These are phyloP conservation scores for Colletotrichum sojae DNA, from an alignment of 2,329 filamentous ascomycete genomes.

Conservation along the genomic window DNA sequence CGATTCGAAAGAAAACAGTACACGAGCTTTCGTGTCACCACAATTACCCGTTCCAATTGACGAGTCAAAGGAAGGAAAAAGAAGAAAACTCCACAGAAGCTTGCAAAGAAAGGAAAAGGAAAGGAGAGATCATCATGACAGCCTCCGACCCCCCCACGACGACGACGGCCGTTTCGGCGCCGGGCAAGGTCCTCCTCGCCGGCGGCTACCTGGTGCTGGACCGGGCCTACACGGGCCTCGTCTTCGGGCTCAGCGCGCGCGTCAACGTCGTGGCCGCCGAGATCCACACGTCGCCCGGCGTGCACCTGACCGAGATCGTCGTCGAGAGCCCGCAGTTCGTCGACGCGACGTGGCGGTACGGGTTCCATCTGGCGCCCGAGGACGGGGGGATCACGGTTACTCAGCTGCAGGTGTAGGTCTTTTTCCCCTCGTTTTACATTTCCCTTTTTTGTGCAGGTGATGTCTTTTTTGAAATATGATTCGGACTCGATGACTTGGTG, in stretches of 20 bases:
- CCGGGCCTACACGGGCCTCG: slow-evolving; percentile 83
- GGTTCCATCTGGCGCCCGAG: slow-evolving; percentile 77
- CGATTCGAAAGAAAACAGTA: too few species aligned
- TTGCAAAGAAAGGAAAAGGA: not conserved
- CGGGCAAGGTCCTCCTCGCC: slow-evolving; percentile 94
- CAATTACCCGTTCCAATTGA: not conserved
- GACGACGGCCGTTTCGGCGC: slow-evolving; percentile 81
- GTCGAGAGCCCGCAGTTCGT: slow-evolving; percentile 94
- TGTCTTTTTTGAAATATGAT: too few species aligned
- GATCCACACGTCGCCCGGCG: slow-evolving; percentile 70
- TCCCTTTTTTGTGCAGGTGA: slow-evolving; percentile 16
- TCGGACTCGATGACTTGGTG: not conserved
- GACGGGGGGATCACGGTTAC: slow-evolving; percentile 86
- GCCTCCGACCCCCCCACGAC: slow-evolving; percentile 51
- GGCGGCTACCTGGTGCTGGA: slow-evolving; percentile 97
- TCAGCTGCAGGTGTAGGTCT: slow-evolving; percentile 82
- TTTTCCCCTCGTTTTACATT: slow-evolving; percentile 26
- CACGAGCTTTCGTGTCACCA: not conserved
- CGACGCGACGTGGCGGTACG: slow-evolving; percentile 90
- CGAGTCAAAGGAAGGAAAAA: not conserved
- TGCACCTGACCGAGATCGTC: slow-evolving; percentile 79
- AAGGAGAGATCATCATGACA: not conserved
- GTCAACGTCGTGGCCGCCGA: slow-evolving; percentile 75
- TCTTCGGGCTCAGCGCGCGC: slow-evolving; percentile 77
- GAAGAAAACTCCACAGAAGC: not conserved